Evolutionary conservation across 108 stramenopile genomes (phyloP).

Genomic region (Pseudonitzschia pungens): DNA sequence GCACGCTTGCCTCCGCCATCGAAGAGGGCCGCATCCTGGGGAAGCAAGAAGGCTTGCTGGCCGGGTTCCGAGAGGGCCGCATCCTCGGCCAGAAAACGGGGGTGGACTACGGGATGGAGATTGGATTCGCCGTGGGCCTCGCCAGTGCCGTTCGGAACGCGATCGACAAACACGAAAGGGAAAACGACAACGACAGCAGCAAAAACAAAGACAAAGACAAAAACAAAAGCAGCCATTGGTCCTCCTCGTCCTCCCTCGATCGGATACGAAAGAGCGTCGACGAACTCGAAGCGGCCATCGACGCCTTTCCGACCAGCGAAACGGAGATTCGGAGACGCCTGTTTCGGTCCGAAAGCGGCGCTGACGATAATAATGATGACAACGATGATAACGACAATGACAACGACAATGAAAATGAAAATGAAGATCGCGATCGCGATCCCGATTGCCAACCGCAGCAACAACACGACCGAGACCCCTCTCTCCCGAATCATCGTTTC

Average conservation of each 20-base stretch:
- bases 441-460: too few species aligned
- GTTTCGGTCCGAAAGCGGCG: conserved; percentile 5
- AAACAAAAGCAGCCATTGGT: not conserved
- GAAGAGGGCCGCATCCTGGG: conserved; percentile 24
- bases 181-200: too few species aligned
- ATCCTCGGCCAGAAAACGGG: conserved; percentile 39
- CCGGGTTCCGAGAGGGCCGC: conserved; percentile 45
- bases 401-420: not conserved
- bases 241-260: conserved; percentile 3
- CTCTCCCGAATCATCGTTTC: too few species aligned
- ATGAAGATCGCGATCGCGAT: too few species aligned
- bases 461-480: too few species aligned
- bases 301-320: conserved; percentile 24
- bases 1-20: too few species aligned
- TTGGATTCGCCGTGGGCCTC: conserved; percentile 43
- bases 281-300: conserved; percentile 22
- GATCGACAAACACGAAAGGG: too few species aligned
- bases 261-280: conserved; percentile 7
- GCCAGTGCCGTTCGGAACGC: conserved; percentile 6
- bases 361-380: conserved; percentile 1
- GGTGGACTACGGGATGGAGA: conserved; percentile 49
- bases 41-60: conserved; percentile 28
- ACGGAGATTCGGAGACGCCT: conserved; percentile 9
- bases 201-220: too few species aligned
- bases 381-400: not conserved